Evolutionary conservation across 305 asterid species (phyloP), one percentile per base, ranked within the genome.

Genomic region (Solanum hybrid): DNA sequence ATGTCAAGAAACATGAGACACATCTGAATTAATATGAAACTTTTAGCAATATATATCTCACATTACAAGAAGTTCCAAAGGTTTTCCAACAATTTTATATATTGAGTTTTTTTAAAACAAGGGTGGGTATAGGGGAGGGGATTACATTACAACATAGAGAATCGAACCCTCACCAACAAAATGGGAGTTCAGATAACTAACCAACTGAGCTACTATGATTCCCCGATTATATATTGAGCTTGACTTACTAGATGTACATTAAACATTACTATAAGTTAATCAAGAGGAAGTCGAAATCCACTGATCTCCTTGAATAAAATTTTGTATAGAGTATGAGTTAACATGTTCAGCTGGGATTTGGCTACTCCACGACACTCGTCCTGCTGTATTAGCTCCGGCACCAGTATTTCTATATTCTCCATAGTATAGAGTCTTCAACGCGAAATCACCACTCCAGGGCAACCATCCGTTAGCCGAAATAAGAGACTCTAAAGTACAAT

Each of bases 361-460:
- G 90, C 90, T 92, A 86, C 93, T 93, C 96, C 96, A 94, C 2
- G 89, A 2, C 42, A 94, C 95, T 14, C 96, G 91, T 20, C 87
- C 90, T 26, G 90, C 76, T n/a, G 92, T 24, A 57, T 86, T 24
- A 39, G 93, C 91, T 22, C 95, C 95, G 0, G 84, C 10, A 16
- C 95, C 96, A 3, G 34, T 34, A 37, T 92, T 94, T 69, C 28
- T 31, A 88, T 87, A 92, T 73, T 94, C 96, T 7, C 94, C 95
- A 7, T 92, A 93, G 86, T 94, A 94, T 40, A 93, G 88, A 1
- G 96, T 93, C 26, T 87, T 86, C 92, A 94, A 82, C 4, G 93
- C 95, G 37, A 92, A 91, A 35, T 92, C 93, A 4, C 94, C 94
- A 14, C 74, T 87, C 96, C 96, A 94, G 2, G 95, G 94, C 92